Evolutionary conservation across 192 early-diverging fungal species (phyloP), one percentile per base, ranked within the genome.

Genomic region (Gaertneriomyces semiglobifer): DNA sequence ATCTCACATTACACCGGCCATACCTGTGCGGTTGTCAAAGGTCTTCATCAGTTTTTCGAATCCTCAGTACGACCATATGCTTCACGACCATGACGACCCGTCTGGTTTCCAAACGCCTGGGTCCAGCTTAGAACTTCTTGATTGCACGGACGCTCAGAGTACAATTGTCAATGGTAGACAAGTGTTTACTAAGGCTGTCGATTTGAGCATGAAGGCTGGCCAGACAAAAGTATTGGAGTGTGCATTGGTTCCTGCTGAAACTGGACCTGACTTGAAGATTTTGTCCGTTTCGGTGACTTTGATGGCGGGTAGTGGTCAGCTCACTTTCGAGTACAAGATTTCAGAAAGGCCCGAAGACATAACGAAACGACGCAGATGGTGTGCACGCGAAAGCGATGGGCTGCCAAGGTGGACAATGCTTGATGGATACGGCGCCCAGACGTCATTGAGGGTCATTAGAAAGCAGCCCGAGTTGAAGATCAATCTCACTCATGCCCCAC

Each of bases 391-490:
- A 11, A 40, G 4, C 25, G 58, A 20, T 14, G 42, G 40, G 3
- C 18, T 10, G 9, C 42, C 18, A 16, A 18, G 61, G 2, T 62
- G 60, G 59, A 63, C 43, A 7, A 11, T 62, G 14, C 65, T 88
- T 11, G 79, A 87, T 51, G 88, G 84, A 44, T 75, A 76, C 16
- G 84, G 81, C 4, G 81, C 88, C 52, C 76, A 76, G n/a, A 60
- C 77, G 6, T 53, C 75, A 20, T 57, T 81, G 14, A 72, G 77
- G 3, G 75, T 90, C 8, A 76, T 79, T 7, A 80, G 86, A 68
- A 75, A 79, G 19, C 84, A 84, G 46, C 86, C 90, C 39, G 85
- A 84, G 25, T 58, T 92, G 0, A 72, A 76, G 44, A 75, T 92
- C 40, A 58, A 68, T 40, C 65, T 81, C 2, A 63, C 71, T 1